phyloP scores from a whole-genome alignment of 257 asterid species.

The Fraxinus cuspidata region DNA sequence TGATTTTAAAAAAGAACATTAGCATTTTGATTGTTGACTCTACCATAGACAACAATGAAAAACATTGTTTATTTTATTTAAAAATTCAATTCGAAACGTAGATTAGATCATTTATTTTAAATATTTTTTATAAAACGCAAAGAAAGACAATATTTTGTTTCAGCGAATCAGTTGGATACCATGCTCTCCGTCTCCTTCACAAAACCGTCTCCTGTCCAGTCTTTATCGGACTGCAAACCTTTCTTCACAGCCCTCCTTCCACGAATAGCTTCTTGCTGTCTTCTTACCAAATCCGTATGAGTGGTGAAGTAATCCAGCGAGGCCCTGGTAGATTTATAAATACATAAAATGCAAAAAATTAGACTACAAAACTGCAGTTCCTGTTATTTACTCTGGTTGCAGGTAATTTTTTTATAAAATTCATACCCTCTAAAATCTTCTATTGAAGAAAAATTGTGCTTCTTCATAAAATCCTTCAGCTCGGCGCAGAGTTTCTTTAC shows the following conservation, averaged over 20 bases:
- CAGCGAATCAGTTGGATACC: constrained; percentile 68
- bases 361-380: background rate
- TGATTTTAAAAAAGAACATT: background rate
- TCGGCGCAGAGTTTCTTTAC: constrained; percentile 81
- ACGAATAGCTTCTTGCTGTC: constrained; percentile 71
- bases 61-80: background rate
- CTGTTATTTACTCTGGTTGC: background rate
- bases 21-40: background rate
- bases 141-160: constrained; percentile 1
- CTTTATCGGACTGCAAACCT: constrained; percentile 84
- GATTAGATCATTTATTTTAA: constrained; percentile 17
- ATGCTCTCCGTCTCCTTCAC: constrained; percentile 85
- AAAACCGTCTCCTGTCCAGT: constrained; percentile 98
- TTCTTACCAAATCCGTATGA: constrained; percentile 61
- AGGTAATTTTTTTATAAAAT: background rate
- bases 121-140: background rate
- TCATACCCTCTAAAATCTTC: constrained; percentile 84
- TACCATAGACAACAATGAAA: background rate
- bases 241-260: constrained; percentile 71
- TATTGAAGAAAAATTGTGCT: constrained; percentile 69
- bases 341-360: background rate
- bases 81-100: background rate
- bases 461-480: constrained; percentile 79
- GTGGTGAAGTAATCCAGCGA: constrained; percentile 76
- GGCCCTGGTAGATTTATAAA: constrained; percentile 35